Evolutionary conservation across 2,329 filamentous ascomycete species (phyloP), one percentile per base, ranked within the genome.

Genomic region (Fusarium irregulare): DNA sequence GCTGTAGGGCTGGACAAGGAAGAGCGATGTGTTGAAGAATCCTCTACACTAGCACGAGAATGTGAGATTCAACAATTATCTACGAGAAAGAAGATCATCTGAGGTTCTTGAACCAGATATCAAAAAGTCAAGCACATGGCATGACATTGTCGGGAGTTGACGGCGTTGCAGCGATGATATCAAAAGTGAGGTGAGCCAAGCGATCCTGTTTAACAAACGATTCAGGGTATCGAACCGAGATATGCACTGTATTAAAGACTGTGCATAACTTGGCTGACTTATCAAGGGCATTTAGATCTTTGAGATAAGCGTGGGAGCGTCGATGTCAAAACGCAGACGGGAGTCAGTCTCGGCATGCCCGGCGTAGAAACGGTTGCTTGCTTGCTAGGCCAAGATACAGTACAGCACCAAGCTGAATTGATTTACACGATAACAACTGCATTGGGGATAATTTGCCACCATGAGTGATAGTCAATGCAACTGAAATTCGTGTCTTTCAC

Each of bases 391-490:
- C 49, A 47, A 44, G 41, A 14, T 46, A 34, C 32, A 37, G 34
- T 41, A 56, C 16, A 34, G 32, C 32, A 58, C 59, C 53, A 55
- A 44, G 46, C 51, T 48, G 30, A 23, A 44, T 40, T 37, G 68
- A 71, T 71, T 66, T 59, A 65, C 68, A 66, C 44, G 23, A 60
- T 27, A 49, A 58, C 27, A 62, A 8, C 48, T 46, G 23, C 48
- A 62, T 65, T 53, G 51, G 49, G 59, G 12, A n/a, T 41, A 40
- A 27, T 71, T 71, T 42, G 68, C 68, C 68, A 70, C 68, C 27
- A 21, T 34, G 27, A 50, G 4, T 41, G 45, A 30, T 28, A 34
- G 27, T 42, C 50, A 54, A 61, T 60, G 32, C 27, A 54, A 50
- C 30, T 60, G 25, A 21, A 30, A 30, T n/a, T 50, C 30, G 20